phyloP scores from a whole-genome alignment of 257 asterid genomes.

The Solanum rostratum region DNA sequence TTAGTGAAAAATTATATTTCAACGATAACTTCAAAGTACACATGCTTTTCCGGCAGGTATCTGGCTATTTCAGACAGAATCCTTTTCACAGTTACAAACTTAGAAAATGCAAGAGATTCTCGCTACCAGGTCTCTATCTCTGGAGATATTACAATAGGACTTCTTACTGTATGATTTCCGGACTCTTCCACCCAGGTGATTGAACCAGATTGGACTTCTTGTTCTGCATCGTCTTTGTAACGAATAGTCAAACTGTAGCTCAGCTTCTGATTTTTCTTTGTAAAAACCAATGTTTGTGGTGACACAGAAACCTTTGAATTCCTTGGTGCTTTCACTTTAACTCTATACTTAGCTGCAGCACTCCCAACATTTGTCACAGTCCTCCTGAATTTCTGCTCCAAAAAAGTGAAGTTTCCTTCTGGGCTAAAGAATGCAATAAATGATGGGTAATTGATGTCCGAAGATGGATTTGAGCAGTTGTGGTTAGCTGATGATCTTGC shows the following conservation, averaged over 20 bases:
- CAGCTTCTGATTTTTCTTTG: conserved; percentile 3
- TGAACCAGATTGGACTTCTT: conserved; percentile 23
- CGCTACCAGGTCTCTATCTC: not conserved
- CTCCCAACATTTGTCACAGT: conserved; percentile 12
- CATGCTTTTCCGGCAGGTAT: not conserved
- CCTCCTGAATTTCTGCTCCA: conserved; percentile 3
- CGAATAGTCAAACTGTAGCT: conserved; percentile 4
- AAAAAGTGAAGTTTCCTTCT: not conserved
- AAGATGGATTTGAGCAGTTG: conserved; percentile 4
- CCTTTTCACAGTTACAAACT: not conserved
- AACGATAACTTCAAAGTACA: not conserved
- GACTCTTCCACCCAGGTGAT: conserved; percentile 31
- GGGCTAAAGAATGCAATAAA: not conserved
- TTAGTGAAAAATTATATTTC: not conserved
- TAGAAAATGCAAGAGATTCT: not conserved
- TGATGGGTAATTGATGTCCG: conserved; percentile 15
- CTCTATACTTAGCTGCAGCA: not conserved
- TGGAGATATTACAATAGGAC: conserved; percentile 32
- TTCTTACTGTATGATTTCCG: conserved; percentile 26
- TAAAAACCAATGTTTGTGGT: not conserved
- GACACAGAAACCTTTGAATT: not conserved
- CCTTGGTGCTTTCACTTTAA: not conserved
- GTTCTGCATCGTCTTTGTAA: not conserved
- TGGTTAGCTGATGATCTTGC: not conserved
- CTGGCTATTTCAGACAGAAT: not conserved